Percentiles rank a stretch among this genome's conserved stretches.
These are phyloP conservation scores for Cercospora berteroae DNA, from an alignment of 2,329 filamentous ascomycete genomes.

Conservation along the genomic window DNA sequence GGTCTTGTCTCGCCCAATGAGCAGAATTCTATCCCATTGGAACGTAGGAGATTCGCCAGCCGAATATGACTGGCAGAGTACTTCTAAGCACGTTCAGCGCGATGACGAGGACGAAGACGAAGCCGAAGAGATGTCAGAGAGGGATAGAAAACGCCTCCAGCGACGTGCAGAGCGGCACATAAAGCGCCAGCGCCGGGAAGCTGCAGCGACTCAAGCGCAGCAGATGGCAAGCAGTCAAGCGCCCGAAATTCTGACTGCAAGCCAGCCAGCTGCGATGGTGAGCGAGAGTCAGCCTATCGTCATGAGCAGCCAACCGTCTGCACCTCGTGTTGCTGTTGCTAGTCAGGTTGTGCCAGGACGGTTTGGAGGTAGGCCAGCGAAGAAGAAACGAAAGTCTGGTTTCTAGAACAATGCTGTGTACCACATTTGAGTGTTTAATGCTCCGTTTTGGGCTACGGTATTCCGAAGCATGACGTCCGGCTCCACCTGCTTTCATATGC, in stretches of 20 bases:
- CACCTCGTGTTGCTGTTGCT: constrained; percentile 21
- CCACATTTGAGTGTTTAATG: constrained; percentile 4
- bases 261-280: constrained; percentile 25
- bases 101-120: constrained; percentile 33
- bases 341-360: constrained; percentile 37
- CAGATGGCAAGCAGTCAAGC: constrained; percentile 34
- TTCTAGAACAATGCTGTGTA: constrained; percentile 26
- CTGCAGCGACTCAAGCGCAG: constrained; percentile 28
- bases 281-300: constrained; percentile 17
- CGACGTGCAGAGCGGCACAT: constrained; percentile 43
- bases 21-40: constrained; percentile 46
- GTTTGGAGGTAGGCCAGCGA: constrained; percentile 39
- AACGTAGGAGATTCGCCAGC: constrained; percentile 38
- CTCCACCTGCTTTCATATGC: not conserved
- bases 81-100: constrained; percentile 30
- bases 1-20: constrained; percentile 36
- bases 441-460: not conserved
- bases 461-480: constrained; percentile 5
- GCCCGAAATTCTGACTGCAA: constrained; percentile 33
- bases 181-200: constrained; percentile 43
- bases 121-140: constrained; percentile 40
- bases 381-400: constrained; percentile 44
- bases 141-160: constrained; percentile 40
- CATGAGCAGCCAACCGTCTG: constrained; percentile 28
- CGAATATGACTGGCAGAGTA: constrained; percentile 44